Evolutionary conservation across 306 rosid genomes (phyloP).

Genomic region (barrel medic (Medicago truncatula)): DNA sequence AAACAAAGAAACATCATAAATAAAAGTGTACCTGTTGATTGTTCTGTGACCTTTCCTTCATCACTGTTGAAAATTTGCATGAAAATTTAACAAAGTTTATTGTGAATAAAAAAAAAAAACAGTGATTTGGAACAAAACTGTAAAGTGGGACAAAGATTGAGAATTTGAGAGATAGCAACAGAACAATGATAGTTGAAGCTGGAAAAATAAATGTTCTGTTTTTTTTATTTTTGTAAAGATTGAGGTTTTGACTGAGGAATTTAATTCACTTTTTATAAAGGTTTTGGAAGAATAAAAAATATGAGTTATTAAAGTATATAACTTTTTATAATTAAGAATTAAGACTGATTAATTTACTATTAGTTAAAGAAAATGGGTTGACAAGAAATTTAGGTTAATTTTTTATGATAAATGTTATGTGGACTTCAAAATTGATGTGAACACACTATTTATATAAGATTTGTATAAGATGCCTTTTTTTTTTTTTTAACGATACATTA

Average conservation of each 20-base stretch:
- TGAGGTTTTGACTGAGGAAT: conserved; percentile 21
- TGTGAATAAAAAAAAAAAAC: conserved; percentile 1
- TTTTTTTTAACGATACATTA: too few species aligned
- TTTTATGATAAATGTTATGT: too few species aligned
- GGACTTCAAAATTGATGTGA: too few species aligned
- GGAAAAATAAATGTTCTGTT: neutral
- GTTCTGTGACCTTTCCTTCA: conserved; percentile 53
- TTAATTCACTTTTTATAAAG: conserved; percentile 9
- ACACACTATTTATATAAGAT: too few species aligned
- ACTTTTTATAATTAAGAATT: neutral
- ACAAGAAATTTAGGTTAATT: neutral
- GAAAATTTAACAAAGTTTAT: conserved; percentile 22
- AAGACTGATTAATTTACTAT: neutral
- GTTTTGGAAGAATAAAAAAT: neutral
- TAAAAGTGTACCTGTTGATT: conserved; percentile 57
- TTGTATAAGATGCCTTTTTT: too few species aligned
- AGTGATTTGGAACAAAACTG: neutral
- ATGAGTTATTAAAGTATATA: neutral
- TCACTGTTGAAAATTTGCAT: conserved; percentile 37
- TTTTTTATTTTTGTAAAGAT: neutral
- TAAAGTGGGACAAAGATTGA: neutral
- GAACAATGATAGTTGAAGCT: neutral
- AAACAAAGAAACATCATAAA: neutral
- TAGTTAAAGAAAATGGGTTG: neutral
- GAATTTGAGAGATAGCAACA: neutral